Conservation (phyloP, 2,329 filamentous ascomycete species). For the Fusarium fracticaudum region DNA sequence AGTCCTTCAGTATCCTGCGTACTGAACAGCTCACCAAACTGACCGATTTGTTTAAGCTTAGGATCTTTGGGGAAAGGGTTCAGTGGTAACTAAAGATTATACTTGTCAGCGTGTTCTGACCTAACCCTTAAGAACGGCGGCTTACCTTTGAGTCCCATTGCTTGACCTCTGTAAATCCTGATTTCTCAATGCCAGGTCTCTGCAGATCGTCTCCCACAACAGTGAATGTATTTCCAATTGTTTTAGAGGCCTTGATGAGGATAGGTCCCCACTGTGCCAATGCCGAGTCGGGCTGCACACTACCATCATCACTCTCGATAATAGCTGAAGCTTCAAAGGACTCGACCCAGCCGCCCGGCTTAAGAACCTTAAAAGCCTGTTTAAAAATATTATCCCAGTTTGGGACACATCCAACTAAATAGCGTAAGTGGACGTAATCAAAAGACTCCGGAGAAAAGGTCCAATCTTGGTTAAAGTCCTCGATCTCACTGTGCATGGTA, state of each 20-base stretch:
- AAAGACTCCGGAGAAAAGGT: constrained; percentile 23
- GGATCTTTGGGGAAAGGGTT: constrained; percentile 32
- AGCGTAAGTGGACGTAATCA: constrained; percentile 33
- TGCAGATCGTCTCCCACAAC: constrained; percentile 25
- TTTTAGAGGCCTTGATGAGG: constrained; percentile 25
- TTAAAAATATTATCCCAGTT: constrained; percentile 17
- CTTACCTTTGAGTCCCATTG: constrained; percentile 28
- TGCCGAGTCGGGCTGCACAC: constrained; percentile 22
- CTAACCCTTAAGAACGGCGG: accelerated
- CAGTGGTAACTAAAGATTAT: not conserved
- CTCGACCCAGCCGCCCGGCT: constrained; percentile 28
- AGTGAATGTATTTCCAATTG: constrained; percentile 30
- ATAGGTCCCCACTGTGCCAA: constrained; percentile 24
- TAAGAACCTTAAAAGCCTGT: constrained; percentile 19
- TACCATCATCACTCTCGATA: constrained; percentile 23
- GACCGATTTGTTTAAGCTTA: constrained; percentile 29
- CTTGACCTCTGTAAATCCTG: constrained; percentile 28
- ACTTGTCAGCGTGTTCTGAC: not conserved
- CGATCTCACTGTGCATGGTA: constrained; percentile 13
- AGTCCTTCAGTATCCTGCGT: constrained; percentile 33
- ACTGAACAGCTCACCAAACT: constrained; percentile 28
- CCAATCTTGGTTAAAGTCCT: constrained; percentile 35
- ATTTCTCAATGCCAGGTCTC: constrained; percentile 5
- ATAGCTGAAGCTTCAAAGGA: constrained; percentile 22
- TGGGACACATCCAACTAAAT: constrained; percentile 28